Evolutionary conservation across 805 yeast genomes (phyloP).

Genomic region (Lipomyces yamadae): DNA sequence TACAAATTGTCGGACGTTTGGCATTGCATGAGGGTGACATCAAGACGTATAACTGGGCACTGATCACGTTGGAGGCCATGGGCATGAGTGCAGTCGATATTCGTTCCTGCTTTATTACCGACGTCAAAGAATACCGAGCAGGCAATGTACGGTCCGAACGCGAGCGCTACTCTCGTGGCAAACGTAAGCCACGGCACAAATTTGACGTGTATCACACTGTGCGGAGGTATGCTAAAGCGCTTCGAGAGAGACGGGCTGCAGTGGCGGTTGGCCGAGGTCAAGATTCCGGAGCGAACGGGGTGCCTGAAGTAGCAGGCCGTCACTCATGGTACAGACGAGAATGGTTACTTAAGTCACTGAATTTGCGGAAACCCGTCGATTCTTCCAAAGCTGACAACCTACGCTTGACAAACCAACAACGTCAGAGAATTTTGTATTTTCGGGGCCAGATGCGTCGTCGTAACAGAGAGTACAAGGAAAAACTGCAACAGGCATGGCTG

Average conservation of each 20-base stretch:
- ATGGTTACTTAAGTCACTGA: not conserved
- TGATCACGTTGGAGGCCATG: constrained; percentile 25
- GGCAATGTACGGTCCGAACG: not conserved
- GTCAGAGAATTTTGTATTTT: not conserved
- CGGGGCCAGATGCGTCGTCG: not conserved
- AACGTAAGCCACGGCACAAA: not conserved
- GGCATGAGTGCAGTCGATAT: constrained; percentile 27
- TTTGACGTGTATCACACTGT: not conserved
- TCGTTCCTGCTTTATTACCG: not conserved
- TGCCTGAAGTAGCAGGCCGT: not conserved
- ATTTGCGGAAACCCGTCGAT: not conserved
- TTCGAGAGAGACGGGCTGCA: not conserved
- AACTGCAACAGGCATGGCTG: not conserved
- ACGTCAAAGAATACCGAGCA: not conserved
- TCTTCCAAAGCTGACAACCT: not conserved
- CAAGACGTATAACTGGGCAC: constrained; percentile 26
- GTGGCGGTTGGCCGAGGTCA: not conserved
- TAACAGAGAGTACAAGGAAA: not conserved
- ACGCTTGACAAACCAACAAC: not conserved
- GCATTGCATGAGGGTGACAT: constrained; percentile 22
- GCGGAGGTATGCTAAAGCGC: not conserved
- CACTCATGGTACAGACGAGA: not conserved
- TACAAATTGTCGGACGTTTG: constrained; percentile 16
- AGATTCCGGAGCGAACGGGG: not conserved
- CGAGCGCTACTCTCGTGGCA: not conserved